These are phyloP conservation scores for Aureobasidium sp. DNA, from an alignment of 2,329 filamentous ascomycete genomes.

Conservation along the genomic window DNA sequence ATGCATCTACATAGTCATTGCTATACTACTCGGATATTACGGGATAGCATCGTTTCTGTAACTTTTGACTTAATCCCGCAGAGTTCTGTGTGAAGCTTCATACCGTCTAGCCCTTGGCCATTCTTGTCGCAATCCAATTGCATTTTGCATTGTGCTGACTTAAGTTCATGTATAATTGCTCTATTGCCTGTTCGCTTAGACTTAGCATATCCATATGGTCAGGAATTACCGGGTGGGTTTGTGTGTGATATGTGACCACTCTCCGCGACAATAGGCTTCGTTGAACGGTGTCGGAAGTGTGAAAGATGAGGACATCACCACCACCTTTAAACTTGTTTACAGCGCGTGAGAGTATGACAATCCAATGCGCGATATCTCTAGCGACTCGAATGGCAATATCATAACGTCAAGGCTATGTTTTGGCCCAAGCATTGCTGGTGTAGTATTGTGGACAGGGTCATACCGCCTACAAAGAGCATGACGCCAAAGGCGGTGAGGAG, in stretches of 20 bases:
- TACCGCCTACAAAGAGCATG: not conserved
- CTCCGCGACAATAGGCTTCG: too few relatives aligned
- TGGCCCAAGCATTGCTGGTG: too few relatives aligned
- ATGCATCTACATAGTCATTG: not conserved
- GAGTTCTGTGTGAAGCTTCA: not conserved
- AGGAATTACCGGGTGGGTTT: not conserved
- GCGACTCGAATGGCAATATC: not conserved
- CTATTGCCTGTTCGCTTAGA: not conserved
- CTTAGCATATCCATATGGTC: not conserved
- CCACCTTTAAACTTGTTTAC: not conserved
- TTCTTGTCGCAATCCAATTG: not conserved
- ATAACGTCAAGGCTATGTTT: not conserved
- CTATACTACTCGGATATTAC: not conserved
- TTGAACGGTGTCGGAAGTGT: not conserved
- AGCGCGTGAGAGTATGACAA: not conserved
- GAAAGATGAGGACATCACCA: not conserved
- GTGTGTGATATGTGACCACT: not conserved
- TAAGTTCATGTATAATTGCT: too few relatives aligned
- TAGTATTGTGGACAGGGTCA: not conserved
- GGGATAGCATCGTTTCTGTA: not conserved
- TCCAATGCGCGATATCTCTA: not conserved
- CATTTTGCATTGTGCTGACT: not conserved
- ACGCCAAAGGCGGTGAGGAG: constrained; percentile 6
- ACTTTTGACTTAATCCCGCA: not conserved
- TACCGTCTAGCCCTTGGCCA: not conserved